These are phyloP conservation scores for Boletales sp. DNA, from an alignment of 768 basidiomycete genomes.

Conservation along the genomic window DNA sequence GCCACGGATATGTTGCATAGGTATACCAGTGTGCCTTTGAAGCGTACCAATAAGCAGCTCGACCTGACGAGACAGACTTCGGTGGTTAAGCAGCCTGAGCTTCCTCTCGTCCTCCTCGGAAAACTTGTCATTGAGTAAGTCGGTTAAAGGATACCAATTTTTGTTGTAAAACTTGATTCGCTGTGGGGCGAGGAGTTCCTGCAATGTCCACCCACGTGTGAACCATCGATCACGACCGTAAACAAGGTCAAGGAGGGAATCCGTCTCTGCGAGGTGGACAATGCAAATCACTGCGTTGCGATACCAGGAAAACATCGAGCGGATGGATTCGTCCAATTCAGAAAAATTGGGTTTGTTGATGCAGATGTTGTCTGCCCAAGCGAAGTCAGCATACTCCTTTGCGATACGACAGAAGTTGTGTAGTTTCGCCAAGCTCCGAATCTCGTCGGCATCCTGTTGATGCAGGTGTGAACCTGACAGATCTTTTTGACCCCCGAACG, in stretches of 20 bases:
- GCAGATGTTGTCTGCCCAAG: background rate
- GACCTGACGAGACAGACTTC: background rate
- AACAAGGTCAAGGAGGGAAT: background rate
- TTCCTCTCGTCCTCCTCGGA: background rate
- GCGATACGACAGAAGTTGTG: background rate
- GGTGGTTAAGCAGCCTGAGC: background rate
- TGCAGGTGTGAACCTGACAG: background rate
- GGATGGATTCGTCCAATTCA: constrained; percentile 1
- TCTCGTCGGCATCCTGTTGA: background rate
- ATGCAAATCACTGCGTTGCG: background rate
- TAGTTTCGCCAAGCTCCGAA: background rate
- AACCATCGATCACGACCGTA: background rate
- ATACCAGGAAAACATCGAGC: constrained; percentile 5
- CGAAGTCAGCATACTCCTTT: background rate
- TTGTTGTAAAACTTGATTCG: background rate
- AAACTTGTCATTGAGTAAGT: background rate
- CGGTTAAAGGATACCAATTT: background rate
- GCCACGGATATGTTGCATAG: background rate
- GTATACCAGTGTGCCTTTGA: background rate
- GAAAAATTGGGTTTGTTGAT: background rate
- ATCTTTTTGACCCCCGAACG: background rate
- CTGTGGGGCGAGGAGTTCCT: constrained; percentile 1
- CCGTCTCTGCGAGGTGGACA: background rate
- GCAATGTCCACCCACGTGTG: constrained; percentile 2
- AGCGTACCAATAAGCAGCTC: background rate